phyloP scores from a whole-genome alignment of 1,284 basidiomycete species.

The Veloporphyrellus conicus region DNA sequence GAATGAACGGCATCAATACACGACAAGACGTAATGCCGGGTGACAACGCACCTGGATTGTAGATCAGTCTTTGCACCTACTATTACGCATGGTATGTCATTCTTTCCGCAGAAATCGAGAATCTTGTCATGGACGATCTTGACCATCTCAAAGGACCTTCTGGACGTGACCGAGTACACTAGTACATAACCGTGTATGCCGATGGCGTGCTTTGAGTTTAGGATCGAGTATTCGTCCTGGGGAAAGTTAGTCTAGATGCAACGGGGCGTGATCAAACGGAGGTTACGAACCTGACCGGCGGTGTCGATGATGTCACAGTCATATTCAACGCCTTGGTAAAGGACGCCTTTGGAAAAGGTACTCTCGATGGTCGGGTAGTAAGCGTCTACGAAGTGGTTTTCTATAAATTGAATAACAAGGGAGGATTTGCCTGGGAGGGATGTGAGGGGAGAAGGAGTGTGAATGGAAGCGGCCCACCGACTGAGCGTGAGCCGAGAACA shows the following conservation, averaged over 20 bases:
- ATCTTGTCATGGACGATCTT: conserved; percentile 97
- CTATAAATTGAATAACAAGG: conserved; percentile 70
- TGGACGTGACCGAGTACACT: conserved; percentile 92
- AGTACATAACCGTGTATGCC: conserved; percentile 84
- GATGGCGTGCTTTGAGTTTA: conserved; percentile 78
- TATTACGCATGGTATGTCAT: conserved; percentile 90
- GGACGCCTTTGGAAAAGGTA: conserved; percentile 82
- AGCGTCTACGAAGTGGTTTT: conserved; percentile 67
- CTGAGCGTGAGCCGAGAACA: conserved; percentile 75
- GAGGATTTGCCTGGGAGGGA: conserved; percentile 68
- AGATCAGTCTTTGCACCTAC: conserved; percentile 96
- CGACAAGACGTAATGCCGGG: conserved; percentile 11
- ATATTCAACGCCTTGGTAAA: conserved; percentile 81
- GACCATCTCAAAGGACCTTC: conserved; percentile 94
- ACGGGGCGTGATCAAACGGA: neutral
- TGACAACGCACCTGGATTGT: conserved; percentile 54
- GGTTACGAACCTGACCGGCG: conserved; percentile 73
- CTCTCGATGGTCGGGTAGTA: conserved; percentile 96
- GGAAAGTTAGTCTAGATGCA: neutral
- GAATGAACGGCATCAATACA: conserved; percentile 23
- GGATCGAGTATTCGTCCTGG: conserved; percentile 79
- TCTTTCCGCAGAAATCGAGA: conserved; percentile 86
- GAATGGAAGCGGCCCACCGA: conserved; percentile 49
- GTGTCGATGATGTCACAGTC: conserved; percentile 98
- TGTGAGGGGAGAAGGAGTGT: conserved; percentile 13